These are phyloP conservation scores for Brassica rapa DNA, from an alignment of 345 rosid genomes.

Conservation along the genomic window DNA sequence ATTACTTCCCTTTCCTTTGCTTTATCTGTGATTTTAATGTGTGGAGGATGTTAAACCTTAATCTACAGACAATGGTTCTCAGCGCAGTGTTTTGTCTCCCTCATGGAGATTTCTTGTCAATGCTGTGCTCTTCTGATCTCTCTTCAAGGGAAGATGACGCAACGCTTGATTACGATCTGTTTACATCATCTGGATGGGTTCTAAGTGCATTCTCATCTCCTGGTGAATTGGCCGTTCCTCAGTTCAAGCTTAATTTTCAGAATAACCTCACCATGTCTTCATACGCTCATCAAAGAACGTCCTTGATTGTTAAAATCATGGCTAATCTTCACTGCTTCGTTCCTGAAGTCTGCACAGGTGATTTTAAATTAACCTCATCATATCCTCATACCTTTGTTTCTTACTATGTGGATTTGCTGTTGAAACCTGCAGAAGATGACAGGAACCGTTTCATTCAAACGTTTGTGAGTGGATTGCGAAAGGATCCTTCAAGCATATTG, in stretches of 20 bases:
- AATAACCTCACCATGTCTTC: constrained; percentile 68
- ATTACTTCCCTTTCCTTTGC: neutral
- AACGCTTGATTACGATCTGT: constrained; percentile 70
- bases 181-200: constrained; percentile 77
- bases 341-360: constrained; percentile 84
- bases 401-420: constrained; percentile 24
- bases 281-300: constrained; percentile 87
- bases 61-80: constrained; percentile 76
- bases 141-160: constrained; percentile 90
- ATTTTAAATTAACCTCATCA: neutral
- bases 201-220: constrained; percentile 55
- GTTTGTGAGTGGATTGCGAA: constrained; percentile 66
- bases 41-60: neutral
- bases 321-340: constrained; percentile 97
- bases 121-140: constrained; percentile 87
- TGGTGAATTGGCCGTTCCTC: constrained; percentile 35
- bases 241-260: constrained; percentile 54
- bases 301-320: constrained; percentile 81
- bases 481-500: constrained; percentile 59
- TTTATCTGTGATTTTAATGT: neutral
- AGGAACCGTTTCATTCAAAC: constrained; percentile 78
- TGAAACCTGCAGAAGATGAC: constrained; percentile 76
- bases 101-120: constrained; percentile 79
- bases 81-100: constrained; percentile 82
- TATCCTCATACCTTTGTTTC: neutral